phyloP scores from a whole-genome alignment of 768 basidiomycete species.

The Boletellus emodensis region DNA sequence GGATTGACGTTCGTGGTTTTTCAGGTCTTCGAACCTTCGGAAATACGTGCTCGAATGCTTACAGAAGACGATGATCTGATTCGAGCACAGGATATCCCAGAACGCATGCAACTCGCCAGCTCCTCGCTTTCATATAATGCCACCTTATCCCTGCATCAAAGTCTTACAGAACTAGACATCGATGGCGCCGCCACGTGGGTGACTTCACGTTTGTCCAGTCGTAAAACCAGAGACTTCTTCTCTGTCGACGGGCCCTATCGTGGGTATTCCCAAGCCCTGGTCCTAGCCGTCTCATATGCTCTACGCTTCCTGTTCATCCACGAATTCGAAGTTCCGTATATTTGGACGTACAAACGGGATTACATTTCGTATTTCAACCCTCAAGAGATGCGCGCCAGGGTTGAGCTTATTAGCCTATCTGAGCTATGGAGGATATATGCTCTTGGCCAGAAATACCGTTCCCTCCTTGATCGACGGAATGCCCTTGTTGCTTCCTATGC shows the following conservation, averaged over 20 bases:
- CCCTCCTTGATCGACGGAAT: conserved; percentile 70
- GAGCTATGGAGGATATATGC: conserved; percentile 91
- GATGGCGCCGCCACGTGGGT: conserved; percentile 87
- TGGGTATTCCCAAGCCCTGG: conserved; percentile 61
- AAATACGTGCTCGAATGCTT: conserved; percentile 83
- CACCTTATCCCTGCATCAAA: conserved; percentile 54
- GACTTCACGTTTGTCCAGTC: conserved; percentile 66
- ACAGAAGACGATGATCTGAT: conserved; percentile 95
- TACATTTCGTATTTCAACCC: conserved; percentile 82
- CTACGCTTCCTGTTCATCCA: conserved; percentile 82
- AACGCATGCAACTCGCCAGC: conserved; percentile 89
- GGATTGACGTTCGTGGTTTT: conserved; percentile 7
- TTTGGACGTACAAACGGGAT: conserved; percentile 92
- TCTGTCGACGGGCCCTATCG: conserved; percentile 56
- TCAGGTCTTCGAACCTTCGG: conserved; percentile 96
- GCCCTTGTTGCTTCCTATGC: conserved; percentile 61
- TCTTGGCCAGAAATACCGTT: conserved; percentile 88
- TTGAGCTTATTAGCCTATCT: conserved; percentile 67
- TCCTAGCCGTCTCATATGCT: conserved; percentile 73
- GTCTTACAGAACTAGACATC: conserved; percentile 69
- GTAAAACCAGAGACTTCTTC: conserved; percentile 73
- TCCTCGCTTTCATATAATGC: conserved; percentile 74
- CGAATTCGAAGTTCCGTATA: conserved; percentile 90
- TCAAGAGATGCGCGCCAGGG: conserved; percentile 52
- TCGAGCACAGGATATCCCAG: conserved; percentile 85